Conservation (phyloP, 257 asterid genomes). For the Eucommia ulmoides region DNA sequence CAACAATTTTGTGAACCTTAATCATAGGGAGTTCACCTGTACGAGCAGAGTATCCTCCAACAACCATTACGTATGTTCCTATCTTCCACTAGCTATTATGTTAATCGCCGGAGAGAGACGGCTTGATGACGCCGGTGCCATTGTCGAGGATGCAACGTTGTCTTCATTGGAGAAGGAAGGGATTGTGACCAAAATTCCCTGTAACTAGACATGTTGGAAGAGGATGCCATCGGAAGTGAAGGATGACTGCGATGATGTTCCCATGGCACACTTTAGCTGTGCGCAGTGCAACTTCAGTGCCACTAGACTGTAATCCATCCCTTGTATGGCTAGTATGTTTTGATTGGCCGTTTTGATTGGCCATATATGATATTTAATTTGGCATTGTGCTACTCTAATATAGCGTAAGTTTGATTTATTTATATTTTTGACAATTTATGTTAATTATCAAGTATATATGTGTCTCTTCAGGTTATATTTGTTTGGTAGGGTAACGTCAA, state of each 20-base stretch:
- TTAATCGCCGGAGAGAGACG: conserved; percentile 27
- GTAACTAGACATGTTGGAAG: conserved; percentile 94
- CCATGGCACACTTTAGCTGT: conserved; percentile 43
- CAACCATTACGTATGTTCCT: conserved; percentile 88
- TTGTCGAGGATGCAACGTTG: conserved; percentile 50
- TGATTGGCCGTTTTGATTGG: too few relatives aligned
- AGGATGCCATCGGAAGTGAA: conserved; percentile 63
- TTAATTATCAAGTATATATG: too few relatives aligned
- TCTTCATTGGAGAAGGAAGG: conserved; percentile 18
- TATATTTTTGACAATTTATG: too few relatives aligned
- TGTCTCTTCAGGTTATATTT: too few relatives aligned
- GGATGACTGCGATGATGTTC: conserved; percentile 30
- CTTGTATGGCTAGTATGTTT: too few relatives aligned
- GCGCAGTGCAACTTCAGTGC: conserved; percentile 69
- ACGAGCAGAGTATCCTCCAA: conserved; percentile 43
- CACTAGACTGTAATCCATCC: conserved; percentile 76
- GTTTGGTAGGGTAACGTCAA: too few relatives aligned
- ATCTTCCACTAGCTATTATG: conserved; percentile 33
- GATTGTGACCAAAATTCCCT: conserved; percentile 60
- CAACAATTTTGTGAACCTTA: conserved; percentile 91
- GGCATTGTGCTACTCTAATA: too few relatives aligned
- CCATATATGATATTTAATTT: too few relatives aligned
- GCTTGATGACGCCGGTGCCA: conserved; percentile 59
- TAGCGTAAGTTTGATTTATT: too few relatives aligned
- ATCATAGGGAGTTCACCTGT: conserved; percentile 34